Base-by-base conservation (phyloP, 805 yeast genomes). In the Lipomyces yamadae region DNA sequence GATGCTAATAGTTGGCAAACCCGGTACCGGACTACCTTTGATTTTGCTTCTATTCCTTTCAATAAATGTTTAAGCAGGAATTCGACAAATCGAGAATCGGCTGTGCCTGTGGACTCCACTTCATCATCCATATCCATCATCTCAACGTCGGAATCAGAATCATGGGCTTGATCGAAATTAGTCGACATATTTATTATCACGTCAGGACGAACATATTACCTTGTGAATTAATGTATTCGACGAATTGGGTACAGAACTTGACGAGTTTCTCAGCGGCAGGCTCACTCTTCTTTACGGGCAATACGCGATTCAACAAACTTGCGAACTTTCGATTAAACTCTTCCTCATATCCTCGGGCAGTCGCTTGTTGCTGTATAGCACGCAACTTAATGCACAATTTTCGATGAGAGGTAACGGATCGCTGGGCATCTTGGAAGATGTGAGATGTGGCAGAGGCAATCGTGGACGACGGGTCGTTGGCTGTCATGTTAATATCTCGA, bases 351-450 rank as follows among this genome's bases (percentile, higher is more conserved):
- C 81, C 86, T 45, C 86, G 77, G 4, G 81, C 81, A 10, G 80
- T 76, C 1, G 95, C 85, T 70, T 85, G 83, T 15, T 79, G 71
- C 64, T 88, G 89, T 15, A 91, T 79, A 56, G 84, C 82, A 73
- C 83, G 84, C 74, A 92, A 74, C 4, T 89, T 82, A 8, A 86
- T 84, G 5, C 88, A 85, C 65, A 90, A 87, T 74, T 90, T 89
- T 58, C 90, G 81, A 76, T 92, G 97, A 1, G 93, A 88, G 0
- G 93, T 88, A 39, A 88, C 81, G 1, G 91, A 82, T 30, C 78
- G 70, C 74, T 92, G 98, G 0, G 95, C 90, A 64, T 88, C 94
- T 74, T 90, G 94, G 74, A 92, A 92, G 2, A 88, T 86, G 64
- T 84, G 86, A 0, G 90, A 86, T 35, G 63, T 72, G 30, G 58